Base-by-base conservation (phyloP, 202 grass and related monocot species). In the Setaria viridis region DNA sequence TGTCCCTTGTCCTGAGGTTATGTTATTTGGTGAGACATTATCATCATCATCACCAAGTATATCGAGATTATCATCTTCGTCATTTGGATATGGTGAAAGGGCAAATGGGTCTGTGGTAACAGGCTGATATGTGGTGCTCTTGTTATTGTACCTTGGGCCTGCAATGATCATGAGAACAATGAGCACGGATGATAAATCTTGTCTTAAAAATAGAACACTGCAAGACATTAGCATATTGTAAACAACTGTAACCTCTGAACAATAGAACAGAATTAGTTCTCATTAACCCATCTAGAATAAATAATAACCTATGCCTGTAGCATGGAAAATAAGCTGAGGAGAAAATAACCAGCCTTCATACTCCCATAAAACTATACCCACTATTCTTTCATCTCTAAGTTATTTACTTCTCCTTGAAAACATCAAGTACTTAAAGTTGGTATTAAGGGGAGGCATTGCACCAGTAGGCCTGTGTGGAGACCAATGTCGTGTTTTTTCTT, bases 1-100 rank as follows among this genome's bases (percentile, higher is more conserved):
- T 11, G 55, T 67, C 76, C 46, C 84, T 65, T 88, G 85, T 16
- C 81, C 80, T n/a, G 80, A 54, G 19, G 46, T n/a, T 33, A 79
- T 75, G 45, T 84, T 87, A 78, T 87, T 91, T 1, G 90, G 88
- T 35, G 88, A 92, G 16, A 73, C 88, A 77, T 78, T 82, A 67
- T 92, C 91, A 65, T 74, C 81, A 63, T 94, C 93, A 34, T 93
- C 96, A 32, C 93, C 93, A 63, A 96, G 77, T 85, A 99, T 96
- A 84, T 99, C 93, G 25, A 99, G 84, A 67, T 99, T 91, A 48
- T 92, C 87, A 21, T 94, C 92, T 54, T 82, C 75, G 4, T 95
- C 91, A 21, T 89, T 87, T 84, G 90, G 87, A 87, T 89, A 80
- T 70, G 86, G 80, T 17, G 82, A 94, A 60, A 58, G 42, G 11